Base-by-base conservation (phyloP, 768 basidiomycete species). In the Lentinula raphanica region DNA sequence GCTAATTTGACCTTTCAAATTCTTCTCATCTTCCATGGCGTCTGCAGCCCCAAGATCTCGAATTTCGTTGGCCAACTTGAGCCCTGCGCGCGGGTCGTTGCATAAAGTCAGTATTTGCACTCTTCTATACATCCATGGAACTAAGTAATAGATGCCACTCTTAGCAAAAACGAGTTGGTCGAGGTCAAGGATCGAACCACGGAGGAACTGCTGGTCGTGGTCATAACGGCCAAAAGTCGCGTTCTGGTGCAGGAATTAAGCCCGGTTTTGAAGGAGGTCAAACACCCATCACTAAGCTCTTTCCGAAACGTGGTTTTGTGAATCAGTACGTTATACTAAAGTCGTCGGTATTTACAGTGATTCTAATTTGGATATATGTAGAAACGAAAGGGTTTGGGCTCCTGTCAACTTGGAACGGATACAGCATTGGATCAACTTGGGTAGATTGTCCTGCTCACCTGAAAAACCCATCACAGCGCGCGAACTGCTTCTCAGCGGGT, bases 191-290 rank as follows among this genome's bases (percentile, higher is more conserved):
- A 29, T 94, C 93, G 2, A 89, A 90, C 27, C 83, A 89, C 59
- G 97, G 97, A 62, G 87, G 93, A 60, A 98, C 96, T 1, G 88
- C 95, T 9, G 93, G 93, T 63, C 82, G 93, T 56, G 97, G 97
- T 73, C 83, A 91, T 71, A 99, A 99, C 65, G 97, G 97, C 64
- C 94, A 96, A 72, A 95, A 94, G 59, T 88, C 97, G 36, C 85
- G 96, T 61, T 85, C 92, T 4, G 95, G 95, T 1, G 85, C 88
- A 59, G 91, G 93, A 4, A 89, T 92, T 29, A 83, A 80, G 64
- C 79, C 84, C 27, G 87, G 92, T 5, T 99, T 98, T 62, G 97
- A 98, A 72, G 97, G 97, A 68, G 97, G 97, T 61, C 96, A 98
- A 71, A 98, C 96, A 4, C 92, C 96, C 13, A 85, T 98, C 55